These are phyloP conservation scores for Tubosaeta sp. DNA, from an alignment of 768 basidiomycete genomes.

Conservation along the genomic window DNA sequence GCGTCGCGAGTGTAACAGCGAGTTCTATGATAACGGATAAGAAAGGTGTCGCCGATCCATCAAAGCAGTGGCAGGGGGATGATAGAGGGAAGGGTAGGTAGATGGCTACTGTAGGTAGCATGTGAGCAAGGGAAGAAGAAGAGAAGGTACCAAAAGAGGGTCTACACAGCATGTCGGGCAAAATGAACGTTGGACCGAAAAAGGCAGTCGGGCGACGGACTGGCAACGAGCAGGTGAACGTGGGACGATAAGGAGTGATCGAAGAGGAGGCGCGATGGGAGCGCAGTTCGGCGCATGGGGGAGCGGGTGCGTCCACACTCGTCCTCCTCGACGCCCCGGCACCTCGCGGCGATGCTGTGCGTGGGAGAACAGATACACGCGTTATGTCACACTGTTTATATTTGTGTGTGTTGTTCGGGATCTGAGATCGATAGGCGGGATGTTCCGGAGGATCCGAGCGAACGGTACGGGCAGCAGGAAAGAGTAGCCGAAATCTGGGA, in stretches of 20 bases:
- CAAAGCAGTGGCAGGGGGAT: neutral
- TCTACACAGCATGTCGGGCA: neutral
- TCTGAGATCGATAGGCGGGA: constrained; percentile 32
- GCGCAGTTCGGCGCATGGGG: constrained; percentile 14
- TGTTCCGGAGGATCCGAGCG: constrained; percentile 30
- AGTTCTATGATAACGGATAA: neutral
- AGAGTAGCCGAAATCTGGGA: constrained; percentile 38
- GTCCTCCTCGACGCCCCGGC: too few relatives aligned
- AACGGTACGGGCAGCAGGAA: constrained; percentile 33
- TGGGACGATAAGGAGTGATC: neutral
- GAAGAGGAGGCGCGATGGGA: constrained; percentile 2
- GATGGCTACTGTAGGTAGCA: too few relatives aligned
- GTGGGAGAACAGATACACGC: constrained; percentile 31
- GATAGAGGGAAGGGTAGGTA: too few relatives aligned
- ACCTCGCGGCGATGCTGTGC: constrained; percentile 27
- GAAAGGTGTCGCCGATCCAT: constrained; percentile 11
- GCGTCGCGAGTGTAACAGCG: neutral
- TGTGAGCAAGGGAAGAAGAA: neutral
- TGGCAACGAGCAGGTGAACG: neutral
- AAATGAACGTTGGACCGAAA: neutral
- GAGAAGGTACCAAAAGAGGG: neutral
- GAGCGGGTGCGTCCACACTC: neutral
- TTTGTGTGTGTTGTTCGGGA: constrained; percentile 8
- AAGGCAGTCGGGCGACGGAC: neutral
- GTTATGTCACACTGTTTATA: constrained; percentile 29